Base-by-base conservation (phyloP, 192 early-diverging fungal genomes). In the Coemansia sp. region DNA sequence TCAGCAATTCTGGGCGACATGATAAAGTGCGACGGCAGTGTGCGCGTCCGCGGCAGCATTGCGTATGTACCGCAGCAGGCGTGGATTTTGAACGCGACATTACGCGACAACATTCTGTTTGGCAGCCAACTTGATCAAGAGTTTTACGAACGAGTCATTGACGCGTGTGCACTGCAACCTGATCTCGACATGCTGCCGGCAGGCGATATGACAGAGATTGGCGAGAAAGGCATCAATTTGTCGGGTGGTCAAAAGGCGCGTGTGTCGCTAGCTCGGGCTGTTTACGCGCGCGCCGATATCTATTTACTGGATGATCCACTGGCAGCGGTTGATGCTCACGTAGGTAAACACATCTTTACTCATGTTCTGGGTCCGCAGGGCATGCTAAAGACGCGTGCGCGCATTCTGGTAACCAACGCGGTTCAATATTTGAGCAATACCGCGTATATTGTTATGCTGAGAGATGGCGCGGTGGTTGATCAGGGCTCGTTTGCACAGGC, bases 231-330 rank as follows among this genome's bases (percentile, higher is more conserved):
- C 12, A 84, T 88, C 51, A 87, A 82, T 14, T 64, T 88, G 45
- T 83, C 80, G 20, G 87, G 87, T 41, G 87, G 87, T 52, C 86
- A 88, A 39, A 86, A 84, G 65, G 83, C 87, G 3, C 82, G 90
- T 32, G 82, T 92, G 14, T 82, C 85, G 9, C 65, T 89, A 10
- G 89, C 89, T 0, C 76, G 91, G 41, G 88, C 88, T 1, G 80
- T 87, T n/a, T 90, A 89, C 56, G 53, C 81, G 29, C 74, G 87
- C 11, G 85, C 86, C 9, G 88, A 91, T 39, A 68, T 90, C 1
- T 84, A 85, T 89, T 65, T 89, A 3, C 65, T 92, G n/a, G 90
- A 91, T 57, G 89, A 92, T 41, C 86, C 88, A 4, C 69, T 90
- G 20, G 78, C 88, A 19, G 88, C 90, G n/a, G 84, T 88, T 3